These are phyloP conservation scores for bread wheat (Triticum aestivum) DNA, from an alignment of 176 grass and related monocot genomes.

Conservation along the genomic window IWGSC_CS_RefSeq_v2.1 NC_057800.1:499312801-499313300, in stretches of 20 bases:
- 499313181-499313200: constrained; percentile 23
- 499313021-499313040: constrained; percentile 30
- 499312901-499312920: not conserved
- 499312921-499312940: constrained; percentile 24
- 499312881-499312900: constrained; percentile 19
- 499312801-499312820: constrained; percentile 36
- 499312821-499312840: not conserved
- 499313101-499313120: not conserved
- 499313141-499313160: constrained; percentile 12
- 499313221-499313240: not conserved
- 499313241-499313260: not conserved
- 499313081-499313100: not conserved
- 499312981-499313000: constrained; percentile 45
- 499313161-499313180: constrained; percentile 8
- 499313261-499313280: constrained; percentile 8
- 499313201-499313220: constrained; percentile 28
- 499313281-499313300: not conserved
- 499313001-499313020: not conserved
- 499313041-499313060: not conserved
- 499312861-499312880: not conserved
- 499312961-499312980: constrained; percentile 22
- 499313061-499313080: constrained; percentile 4
- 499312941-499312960: constrained; percentile 30
- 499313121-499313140: not conserved
- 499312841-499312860: not conserved